Conservation (phyloP, 2,329 filamentous ascomycete species). For the Colletotrichum kahawae region DNA sequence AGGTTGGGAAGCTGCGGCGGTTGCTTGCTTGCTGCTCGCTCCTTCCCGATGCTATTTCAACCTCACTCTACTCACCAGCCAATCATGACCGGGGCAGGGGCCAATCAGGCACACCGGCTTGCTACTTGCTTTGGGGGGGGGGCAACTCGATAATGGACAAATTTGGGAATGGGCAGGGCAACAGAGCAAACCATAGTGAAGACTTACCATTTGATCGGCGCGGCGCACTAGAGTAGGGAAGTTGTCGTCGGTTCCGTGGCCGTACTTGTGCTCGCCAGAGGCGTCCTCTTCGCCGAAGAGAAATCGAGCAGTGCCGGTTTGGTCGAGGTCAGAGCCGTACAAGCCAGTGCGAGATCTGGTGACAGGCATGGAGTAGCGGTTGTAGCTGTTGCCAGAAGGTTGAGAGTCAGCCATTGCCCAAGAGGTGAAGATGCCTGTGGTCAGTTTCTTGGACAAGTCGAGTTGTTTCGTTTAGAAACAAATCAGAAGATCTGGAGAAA, state of each 20-base stretch:
- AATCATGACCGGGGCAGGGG: not conserved
- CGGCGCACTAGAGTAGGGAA: conserved; percentile 85
- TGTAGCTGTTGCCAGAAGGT: conserved; percentile 60
- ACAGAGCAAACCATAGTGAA: not conserved
- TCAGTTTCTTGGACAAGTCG: conserved; percentile 7
- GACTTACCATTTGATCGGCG: conserved; percentile 60
- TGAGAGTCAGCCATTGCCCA: conserved; percentile 18
- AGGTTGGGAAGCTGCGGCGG: not conserved
- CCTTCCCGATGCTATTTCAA: not conserved
- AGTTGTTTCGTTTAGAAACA: not conserved
- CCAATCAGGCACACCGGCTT: not conserved
- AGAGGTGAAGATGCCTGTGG: not conserved
- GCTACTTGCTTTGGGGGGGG: not conserved
- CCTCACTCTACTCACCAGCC: not conserved
- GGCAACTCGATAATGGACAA: not conserved
- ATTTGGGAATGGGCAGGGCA: not conserved
- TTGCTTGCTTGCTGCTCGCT: not conserved
- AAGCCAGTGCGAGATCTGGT: conserved; percentile 71
- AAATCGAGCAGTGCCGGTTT: conserved; percentile 85
- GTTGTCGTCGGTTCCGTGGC: conserved; percentile 78
- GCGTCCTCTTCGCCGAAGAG: conserved; percentile 81
- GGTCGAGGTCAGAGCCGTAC: conserved; percentile 75
- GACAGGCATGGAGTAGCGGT: conserved; percentile 94
- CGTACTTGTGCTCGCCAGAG: conserved; percentile 71
- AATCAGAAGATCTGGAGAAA: not conserved